Evolutionary conservation across 176 grass and related monocot genomes (phyloP).

Genomic region (Rhipidocladum racemiflorum): DNA sequence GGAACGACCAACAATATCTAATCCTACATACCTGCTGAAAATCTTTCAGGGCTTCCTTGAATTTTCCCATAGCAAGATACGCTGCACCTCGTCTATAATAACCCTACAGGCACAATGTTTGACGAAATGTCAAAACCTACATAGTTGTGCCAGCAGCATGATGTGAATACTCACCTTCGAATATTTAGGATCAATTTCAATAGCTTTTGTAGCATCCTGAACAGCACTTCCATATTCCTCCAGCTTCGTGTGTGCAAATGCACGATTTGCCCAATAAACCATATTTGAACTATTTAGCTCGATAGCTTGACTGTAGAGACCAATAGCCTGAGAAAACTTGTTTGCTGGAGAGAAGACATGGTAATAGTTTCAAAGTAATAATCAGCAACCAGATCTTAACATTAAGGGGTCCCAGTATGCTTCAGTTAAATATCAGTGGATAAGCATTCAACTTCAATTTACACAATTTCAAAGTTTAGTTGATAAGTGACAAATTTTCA

Average conservation of each 20-base stretch:
- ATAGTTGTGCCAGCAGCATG: conserved; percentile 9
- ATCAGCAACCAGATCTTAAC: not conserved
- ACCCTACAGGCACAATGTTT: conserved; percentile 41
- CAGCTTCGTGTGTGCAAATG: conserved; percentile 83
- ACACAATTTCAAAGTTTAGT: not conserved
- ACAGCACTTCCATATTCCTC: conserved; percentile 94
- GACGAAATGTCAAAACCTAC: conserved; percentile 6
- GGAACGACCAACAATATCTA: not conserved
- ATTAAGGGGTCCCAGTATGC: not conserved
- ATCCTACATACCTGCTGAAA: conserved; percentile 69
- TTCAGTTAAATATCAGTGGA: not conserved
- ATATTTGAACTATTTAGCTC: conserved; percentile 70
- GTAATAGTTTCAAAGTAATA: conserved; percentile 14
- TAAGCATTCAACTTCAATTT: not conserved
- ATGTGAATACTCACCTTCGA: conserved; percentile 55
- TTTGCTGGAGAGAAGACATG: conserved; percentile 41
- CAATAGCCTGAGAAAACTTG: conserved; percentile 88
- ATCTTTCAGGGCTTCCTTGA: conserved; percentile 95
- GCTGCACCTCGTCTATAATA: conserved; percentile 84
- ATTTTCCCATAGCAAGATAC: conserved; percentile 94
- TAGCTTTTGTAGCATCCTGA: conserved; percentile 77
- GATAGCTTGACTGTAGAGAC: conserved; percentile 78
- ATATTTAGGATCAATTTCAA: conserved; percentile 80
- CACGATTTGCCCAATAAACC: conserved; percentile 86
- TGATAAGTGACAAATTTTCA: not conserved